Evolutionary conservation across 352 stramenopile species (phyloP), one percentile per base, ranked within the genome.

Genomic region (Pythium pyrilobum): DNA sequence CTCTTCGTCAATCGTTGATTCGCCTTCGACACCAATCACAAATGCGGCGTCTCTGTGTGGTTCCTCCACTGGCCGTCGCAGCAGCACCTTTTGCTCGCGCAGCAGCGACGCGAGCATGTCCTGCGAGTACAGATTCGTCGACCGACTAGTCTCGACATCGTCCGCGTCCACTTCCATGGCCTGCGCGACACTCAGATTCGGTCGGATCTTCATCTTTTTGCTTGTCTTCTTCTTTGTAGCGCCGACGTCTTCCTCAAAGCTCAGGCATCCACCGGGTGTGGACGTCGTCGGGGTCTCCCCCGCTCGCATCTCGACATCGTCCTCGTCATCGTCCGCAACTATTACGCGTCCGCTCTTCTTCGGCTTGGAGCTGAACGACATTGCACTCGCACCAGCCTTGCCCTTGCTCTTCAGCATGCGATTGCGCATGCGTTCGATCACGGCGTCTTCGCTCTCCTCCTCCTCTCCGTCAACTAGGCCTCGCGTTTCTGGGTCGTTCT

Each of bases 1-100:
- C 21, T 76, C 37, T 6, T 77, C 67, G 16, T 67, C 58, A 31
- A 67, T 58, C 27, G 43, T 32, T 6, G 4, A 31, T 16, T 31
- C 20, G 3, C 18, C 13, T 1, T 2, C 23, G n/a, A n/a, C n/a
- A n/a, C n/a, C n/a, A n/a, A n/a, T n/a, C n/a, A n/a, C n/a, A n/a
- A n/a, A n/a, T n/a, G n/a, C n/a, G n/a, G n/a, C n/a, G n/a, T n/a
- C n/a, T n/a, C n/a, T n/a, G n/a, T n/a, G n/a, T n/a, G n/a, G n/a
- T n/a, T 37, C 31, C 15, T 10, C 7, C 1, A 36, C 21, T 25
- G 51, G 25, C 10, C 27, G 37, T 5, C 64, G 42, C 36, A 77
- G 42, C 47, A 85, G 39, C 38, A 88, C 69, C 20, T 84, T 89
- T 52, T 92, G 81, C n/a, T 88, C 78, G n/a, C 64, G 67, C 12